phyloP scores from a whole-genome alignment of 2,329 filamentous ascomycete species.

The Talaromyces sp. region DNA sequence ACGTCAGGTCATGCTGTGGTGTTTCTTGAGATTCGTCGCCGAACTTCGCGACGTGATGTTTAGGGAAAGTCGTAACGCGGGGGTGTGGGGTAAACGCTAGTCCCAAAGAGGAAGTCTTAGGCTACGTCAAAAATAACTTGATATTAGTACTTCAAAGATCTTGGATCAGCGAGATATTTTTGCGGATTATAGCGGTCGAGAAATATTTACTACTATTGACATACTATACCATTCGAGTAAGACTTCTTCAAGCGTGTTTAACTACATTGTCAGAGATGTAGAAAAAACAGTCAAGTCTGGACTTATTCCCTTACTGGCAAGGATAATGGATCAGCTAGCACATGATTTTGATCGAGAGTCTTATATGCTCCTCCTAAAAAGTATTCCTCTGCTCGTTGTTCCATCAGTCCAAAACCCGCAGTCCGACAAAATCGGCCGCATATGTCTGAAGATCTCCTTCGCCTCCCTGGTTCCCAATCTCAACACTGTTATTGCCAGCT shows the following conservation, averaged over 20 bases:
- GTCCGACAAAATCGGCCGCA: not conserved
- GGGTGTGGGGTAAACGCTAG: too few species aligned
- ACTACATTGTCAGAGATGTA: not conserved
- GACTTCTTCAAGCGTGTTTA: too few species aligned
- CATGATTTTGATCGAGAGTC: not conserved
- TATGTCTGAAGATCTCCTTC: slow-evolving; percentile 12
- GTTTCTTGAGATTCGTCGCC: not conserved
- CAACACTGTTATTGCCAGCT: slow-evolving; percentile 34
- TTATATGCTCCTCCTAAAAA: too few species aligned
- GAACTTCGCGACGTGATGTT: not conserved
- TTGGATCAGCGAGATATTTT: too few species aligned
- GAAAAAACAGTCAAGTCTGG: not conserved
- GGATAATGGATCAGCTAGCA: not conserved
- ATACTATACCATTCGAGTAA: too few species aligned
- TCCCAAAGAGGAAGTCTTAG: not conserved
- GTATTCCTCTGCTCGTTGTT: not conserved
- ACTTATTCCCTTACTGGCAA: not conserved
- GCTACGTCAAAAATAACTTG: too few species aligned
- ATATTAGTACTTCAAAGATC: too few species aligned
- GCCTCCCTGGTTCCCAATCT: slow-evolving; percentile 27
- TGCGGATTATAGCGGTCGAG: too few species aligned
- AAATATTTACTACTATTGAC: too few species aligned
- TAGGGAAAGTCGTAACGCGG: not conserved
- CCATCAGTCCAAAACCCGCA: not conserved
- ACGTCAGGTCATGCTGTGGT: not conserved